Conservation (phyloP, 345 rosid species). For the Streptanthus diversifolius region DNA sequence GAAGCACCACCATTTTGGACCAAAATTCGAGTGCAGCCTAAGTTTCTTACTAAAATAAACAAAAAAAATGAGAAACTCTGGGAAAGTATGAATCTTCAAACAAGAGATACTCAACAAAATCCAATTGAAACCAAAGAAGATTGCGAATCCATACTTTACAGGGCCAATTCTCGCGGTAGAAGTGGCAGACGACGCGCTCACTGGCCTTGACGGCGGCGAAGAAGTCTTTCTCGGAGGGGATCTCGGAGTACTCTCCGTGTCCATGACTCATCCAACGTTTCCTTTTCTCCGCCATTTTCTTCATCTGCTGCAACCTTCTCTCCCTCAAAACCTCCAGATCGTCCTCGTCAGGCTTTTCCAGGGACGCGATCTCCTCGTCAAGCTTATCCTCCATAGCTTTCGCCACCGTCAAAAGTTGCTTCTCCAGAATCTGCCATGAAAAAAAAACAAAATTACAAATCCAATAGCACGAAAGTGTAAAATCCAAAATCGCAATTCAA, state of each 20-base stretch:
- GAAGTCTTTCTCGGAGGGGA: conserved; percentile 79
- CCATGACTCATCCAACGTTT: conserved; percentile 96
- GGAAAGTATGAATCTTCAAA: neutral
- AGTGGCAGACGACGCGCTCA: conserved; percentile 94
- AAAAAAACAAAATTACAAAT: neutral
- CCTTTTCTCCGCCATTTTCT: conserved; percentile 89
- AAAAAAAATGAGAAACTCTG: neutral
- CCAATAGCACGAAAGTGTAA: neutral
- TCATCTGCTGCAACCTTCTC: conserved; percentile 83
- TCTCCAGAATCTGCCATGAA: conserved; percentile 64
- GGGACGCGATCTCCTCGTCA: conserved; percentile 81
- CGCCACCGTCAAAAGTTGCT: conserved; percentile 79
- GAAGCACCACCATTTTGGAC: neutral
- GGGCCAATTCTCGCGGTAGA: conserved; percentile 97
- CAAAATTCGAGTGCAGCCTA: neutral
- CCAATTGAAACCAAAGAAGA: neutral
- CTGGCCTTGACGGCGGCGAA: conserved; percentile 82
- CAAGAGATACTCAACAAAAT: neutral
- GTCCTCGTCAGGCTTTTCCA: conserved; percentile 80
- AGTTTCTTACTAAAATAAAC: neutral
- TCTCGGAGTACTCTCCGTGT: conserved; percentile 89
- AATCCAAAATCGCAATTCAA: neutral
- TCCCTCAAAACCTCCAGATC: conserved; percentile 82
- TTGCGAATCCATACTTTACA: conserved; percentile 59
- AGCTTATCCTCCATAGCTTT: conserved; percentile 88